phyloP scores from a whole-genome alignment of 257 asterid species.

The Linaria vulgaris region DNA sequence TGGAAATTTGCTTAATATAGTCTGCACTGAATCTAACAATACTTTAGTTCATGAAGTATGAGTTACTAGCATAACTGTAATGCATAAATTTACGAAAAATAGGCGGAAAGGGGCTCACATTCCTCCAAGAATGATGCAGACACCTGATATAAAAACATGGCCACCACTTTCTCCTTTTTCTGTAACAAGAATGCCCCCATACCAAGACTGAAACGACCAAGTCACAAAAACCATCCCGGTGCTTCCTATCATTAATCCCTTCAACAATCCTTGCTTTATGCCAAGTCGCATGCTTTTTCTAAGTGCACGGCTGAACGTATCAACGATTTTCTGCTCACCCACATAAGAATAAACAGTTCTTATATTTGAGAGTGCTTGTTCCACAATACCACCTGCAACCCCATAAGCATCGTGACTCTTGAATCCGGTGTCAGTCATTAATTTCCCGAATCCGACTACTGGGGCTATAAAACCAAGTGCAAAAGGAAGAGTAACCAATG shows the following conservation, averaged over 20 bases:
- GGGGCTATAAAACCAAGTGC: conserved; percentile 34
- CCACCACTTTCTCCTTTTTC: conserved; percentile 49
- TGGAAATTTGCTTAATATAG: not conserved
- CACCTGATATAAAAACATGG: conserved; percentile 37
- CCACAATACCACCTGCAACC: conserved; percentile 40
- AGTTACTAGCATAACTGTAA: no score
- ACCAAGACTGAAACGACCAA: conserved; percentile 46
- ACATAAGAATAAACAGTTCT: conserved; percentile 44
- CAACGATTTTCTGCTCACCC: conserved; percentile 39
- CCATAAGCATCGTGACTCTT: conserved; percentile 41
- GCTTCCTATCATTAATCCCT: conserved; percentile 52
- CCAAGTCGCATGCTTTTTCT: conserved; percentile 37
- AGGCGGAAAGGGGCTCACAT: conserved; percentile 30
- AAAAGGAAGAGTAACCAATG: conserved; percentile 46
- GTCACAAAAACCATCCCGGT: conserved; percentile 46
- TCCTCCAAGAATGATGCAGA: conserved; percentile 42
- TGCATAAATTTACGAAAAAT: no score
- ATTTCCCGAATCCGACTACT: conserved; percentile 36
- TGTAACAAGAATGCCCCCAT: conserved; percentile 41
- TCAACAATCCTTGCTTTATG: conserved; percentile 43
- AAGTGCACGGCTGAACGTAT: conserved; percentile 35
- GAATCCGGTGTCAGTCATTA: conserved; percentile 30
- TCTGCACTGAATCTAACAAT: no score
- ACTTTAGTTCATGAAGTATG: no score
- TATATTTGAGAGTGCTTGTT: conserved; percentile 47